Conservation (phyloP, 2,329 filamentous ascomycete genomes). For the Pseudopyrenochaeta lycopersici region DNA sequence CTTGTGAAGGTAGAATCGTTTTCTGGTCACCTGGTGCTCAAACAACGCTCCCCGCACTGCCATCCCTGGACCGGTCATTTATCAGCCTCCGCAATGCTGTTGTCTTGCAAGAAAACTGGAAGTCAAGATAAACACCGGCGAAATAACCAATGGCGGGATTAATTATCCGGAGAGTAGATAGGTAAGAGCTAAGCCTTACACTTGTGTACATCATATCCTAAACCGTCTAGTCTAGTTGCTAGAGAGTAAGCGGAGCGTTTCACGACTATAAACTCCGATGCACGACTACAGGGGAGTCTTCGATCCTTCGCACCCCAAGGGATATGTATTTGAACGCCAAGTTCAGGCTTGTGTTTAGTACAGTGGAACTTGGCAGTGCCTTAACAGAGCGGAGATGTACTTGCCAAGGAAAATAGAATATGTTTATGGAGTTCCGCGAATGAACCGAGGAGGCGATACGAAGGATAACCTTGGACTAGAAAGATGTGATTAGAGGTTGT, state of each 20-base stretch:
- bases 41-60: neutral
- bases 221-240: conserved; percentile 6
- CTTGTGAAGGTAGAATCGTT: too few species aligned
- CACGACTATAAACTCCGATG: conserved; percentile 9
- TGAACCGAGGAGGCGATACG: conserved; percentile 6
- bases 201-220: conserved; percentile 4
- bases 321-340: conserved; percentile 3
- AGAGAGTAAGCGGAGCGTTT: conserved; percentile 21
- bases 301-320: conserved; percentile 1
- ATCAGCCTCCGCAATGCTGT: neutral
- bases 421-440: conserved; percentile 23
- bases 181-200: conserved; percentile 21
- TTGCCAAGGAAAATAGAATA: conserved; percentile 14
- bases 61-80: neutral
- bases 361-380: conserved; percentile 5
- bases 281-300: neutral
- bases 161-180: conserved; percentile 9
- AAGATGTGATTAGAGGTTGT: conserved; percentile 6
- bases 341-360: conserved; percentile 5
- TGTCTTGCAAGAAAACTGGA: neutral
- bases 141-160: conserved; percentile 20
- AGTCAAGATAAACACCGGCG: conserved; percentile 5
- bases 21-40: neutral
- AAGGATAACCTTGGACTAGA: conserved; percentile 1
- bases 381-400: conserved; percentile 10